phyloP scores from a whole-genome alignment of 768 basidiomycete genomes.

The Russula griseocarnosa region DNA sequence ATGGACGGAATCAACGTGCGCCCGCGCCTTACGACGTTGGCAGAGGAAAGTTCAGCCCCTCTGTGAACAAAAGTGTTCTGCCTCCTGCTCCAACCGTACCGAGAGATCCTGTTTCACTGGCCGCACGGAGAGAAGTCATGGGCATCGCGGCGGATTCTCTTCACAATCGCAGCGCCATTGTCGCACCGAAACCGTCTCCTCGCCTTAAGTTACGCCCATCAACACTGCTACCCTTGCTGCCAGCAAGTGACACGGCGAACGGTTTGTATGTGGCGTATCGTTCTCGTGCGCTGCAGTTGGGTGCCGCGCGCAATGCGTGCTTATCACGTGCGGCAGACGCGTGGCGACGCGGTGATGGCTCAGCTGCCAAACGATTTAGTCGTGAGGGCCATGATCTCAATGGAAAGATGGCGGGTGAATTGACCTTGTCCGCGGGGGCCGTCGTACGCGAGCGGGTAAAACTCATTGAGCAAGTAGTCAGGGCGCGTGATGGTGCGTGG shows the following conservation, averaged over 20 bases:
- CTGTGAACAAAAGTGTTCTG: constrained; percentile 66
- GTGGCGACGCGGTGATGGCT: constrained; percentile 93
- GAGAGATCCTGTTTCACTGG: constrained; percentile 40
- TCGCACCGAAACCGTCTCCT: constrained; percentile 78
- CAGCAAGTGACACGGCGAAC: constrained; percentile 79
- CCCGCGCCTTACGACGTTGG: constrained; percentile 70
- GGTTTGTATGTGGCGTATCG: constrained; percentile 86
- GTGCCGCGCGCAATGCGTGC: constrained; percentile 90
- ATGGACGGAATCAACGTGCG: constrained; percentile 37
- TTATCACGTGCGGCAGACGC: constrained; percentile 93
- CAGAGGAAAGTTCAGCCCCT: constrained; percentile 84
- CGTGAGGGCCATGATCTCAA: constrained; percentile 93
- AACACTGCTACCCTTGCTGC: constrained; percentile 78
- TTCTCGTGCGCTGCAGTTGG: constrained; percentile 82
- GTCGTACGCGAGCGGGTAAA: constrained; percentile 80
- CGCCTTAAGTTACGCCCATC: constrained; percentile 83
- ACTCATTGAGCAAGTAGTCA: constrained; percentile 72
- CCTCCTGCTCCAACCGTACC: constrained; percentile 35
- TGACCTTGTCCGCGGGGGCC: constrained; percentile 76
- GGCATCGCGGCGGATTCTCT: constrained; percentile 58
- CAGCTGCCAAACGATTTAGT: constrained; percentile 91
- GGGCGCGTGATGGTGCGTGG: constrained; percentile 64
- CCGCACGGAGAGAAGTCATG: constrained; percentile 53
- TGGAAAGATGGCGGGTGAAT: constrained; percentile 83
- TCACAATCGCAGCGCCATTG: constrained; percentile 62